Base-by-base conservation (phyloP, 2,329 filamentous ascomycete species). In the Orbilia oligospora region DNA sequence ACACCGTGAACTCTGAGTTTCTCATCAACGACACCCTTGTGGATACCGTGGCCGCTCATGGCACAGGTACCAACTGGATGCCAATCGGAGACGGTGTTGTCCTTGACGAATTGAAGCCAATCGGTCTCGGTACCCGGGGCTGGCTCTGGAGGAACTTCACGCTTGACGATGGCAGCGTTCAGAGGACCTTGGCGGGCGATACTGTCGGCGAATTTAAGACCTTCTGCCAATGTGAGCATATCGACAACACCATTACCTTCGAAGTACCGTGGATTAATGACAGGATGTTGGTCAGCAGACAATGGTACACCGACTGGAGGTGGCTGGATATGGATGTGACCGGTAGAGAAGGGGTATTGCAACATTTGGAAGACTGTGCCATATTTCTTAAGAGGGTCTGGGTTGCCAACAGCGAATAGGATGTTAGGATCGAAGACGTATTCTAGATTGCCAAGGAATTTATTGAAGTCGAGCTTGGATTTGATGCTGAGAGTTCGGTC, bases 291-390 rank as follows among this genome's bases (percentile, higher is more conserved):
- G 81, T 82, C 48, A 38, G 83, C 38, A 24, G 80, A 44, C 8
- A 49, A 49, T 6, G 44, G 24, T 3, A 38, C n/a, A 16, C 27
- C 53, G 14, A n/a, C 53, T 30, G 20, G 44, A 27, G 24, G 58
- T 56, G 1, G 83, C 79, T 2, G 71, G 67, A 88, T 85, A 76
- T 89, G 87, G 12, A 88, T 84, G 1, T 83, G 86, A 0, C 88
- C 88, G 1, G 84, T 83, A 0, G 87, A 86, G 38, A 87, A 87
- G 0, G 88, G 87, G 80, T 88, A 88, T 77, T 88, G 87, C 1
- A 88, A 82, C 73, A 88, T 86, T 71, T 86, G 85, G 0, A 88
- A 81, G 83, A 88, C 84, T 1, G 86, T 87, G 6, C 83, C 86
- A 68, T 88, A 87, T 70, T 85, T 85, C 76, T 86, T 87, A 1